A percentile compares a stretch with the other conserved stretches of the same genome.
phyloP scores from a whole-genome alignment of 768 basidiomycete genomes.

The Suillus occidentalis region DNA sequence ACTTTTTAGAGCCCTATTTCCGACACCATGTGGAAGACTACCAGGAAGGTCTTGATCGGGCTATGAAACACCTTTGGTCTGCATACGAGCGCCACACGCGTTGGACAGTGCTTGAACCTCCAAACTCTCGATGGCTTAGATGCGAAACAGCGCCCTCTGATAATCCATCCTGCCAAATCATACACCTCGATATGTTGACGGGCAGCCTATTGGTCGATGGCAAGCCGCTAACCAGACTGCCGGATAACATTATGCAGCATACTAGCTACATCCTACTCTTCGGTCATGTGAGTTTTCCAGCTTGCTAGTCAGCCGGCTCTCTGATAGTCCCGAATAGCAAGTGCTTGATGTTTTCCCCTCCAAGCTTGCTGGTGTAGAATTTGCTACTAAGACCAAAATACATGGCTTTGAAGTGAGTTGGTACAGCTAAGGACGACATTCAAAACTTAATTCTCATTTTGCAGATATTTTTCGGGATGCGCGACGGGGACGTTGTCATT shows the following conservation, averaged over 20 bases:
- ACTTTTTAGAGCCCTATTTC: constrained; percentile 25
- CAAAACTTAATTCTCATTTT: background rate
- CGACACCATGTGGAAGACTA: constrained; percentile 11
- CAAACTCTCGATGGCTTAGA: constrained; percentile 31
- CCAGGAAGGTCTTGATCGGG: constrained; percentile 28
- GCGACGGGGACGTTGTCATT: background rate
- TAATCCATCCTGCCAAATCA: no score
- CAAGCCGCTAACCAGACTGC: constrained; percentile 39
- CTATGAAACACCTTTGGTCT: constrained; percentile 32
- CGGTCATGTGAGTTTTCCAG: constrained; percentile 28
- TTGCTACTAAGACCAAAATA: constrained; percentile 25
- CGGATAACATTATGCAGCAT: constrained; percentile 32
- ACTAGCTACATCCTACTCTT: constrained; percentile 37
- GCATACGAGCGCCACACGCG: constrained; percentile 23
- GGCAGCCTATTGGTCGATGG: constrained; percentile 44
- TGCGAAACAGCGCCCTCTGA: constrained; percentile 19
- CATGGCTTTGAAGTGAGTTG: constrained; percentile 21
- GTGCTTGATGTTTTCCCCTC: constrained; percentile 37
- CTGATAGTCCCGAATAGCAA: constrained; percentile 13
- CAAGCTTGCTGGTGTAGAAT: constrained; percentile 35
- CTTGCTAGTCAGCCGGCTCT: background rate
- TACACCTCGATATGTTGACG: constrained; percentile 32
- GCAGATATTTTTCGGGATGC: background rate
- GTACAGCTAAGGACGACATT: background rate
- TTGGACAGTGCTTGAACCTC: constrained; percentile 22